Evolutionary conservation across 179 eudicot genomes (phyloP), one percentile per base, ranked within the genome.

Genomic region (Beta macrorhiza): DNA sequence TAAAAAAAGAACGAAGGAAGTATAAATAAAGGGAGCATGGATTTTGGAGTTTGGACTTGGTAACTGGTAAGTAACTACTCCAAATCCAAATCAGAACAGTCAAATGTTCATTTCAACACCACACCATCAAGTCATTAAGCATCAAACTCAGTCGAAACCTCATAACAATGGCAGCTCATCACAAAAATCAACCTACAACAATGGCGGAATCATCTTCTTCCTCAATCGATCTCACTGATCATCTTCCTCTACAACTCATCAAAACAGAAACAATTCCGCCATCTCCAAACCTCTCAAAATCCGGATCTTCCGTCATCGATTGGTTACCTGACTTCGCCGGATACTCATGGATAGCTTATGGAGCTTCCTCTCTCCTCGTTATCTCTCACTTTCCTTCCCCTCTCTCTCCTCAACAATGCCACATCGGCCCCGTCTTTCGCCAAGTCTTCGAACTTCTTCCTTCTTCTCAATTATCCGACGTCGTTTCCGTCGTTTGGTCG

Each of bases 281-380:
- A 8, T 86, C 96, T 0, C 93, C 95, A 25, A 87, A 85, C 77
- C 74, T 67, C 20, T 80, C 88, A 47, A 80, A 78, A 65, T 80
- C 86, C 68, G 87, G 79, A 67, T 81, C 97, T 80, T 49, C 87
- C 78, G 74, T 85, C 79, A 55, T 89, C 7, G 97, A 92, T 82
- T 94, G 91, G 89, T 53, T 90, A 29, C 93, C 92, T 61, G 96
- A 96, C 57, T 92, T 92, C 84, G 87, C 90, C 82, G 97, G 97
- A 0, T 74, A 91, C 91, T 87, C 99, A 84, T 96, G 99, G 99
- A 84, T 91, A 52, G 97, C 98, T 45, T 96, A 94, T 76, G 99
- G 93, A 62, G 97, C 98, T 37, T 83, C 93, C 29, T 90, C 98
- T 67, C 98, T 97, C 72, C 88, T 94, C 72, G 98, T 97, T 76